phyloP scores from a whole-genome alignment of 2,329 filamentous ascomycete genomes.

The Rhinocladiella mackenziei region DNA sequence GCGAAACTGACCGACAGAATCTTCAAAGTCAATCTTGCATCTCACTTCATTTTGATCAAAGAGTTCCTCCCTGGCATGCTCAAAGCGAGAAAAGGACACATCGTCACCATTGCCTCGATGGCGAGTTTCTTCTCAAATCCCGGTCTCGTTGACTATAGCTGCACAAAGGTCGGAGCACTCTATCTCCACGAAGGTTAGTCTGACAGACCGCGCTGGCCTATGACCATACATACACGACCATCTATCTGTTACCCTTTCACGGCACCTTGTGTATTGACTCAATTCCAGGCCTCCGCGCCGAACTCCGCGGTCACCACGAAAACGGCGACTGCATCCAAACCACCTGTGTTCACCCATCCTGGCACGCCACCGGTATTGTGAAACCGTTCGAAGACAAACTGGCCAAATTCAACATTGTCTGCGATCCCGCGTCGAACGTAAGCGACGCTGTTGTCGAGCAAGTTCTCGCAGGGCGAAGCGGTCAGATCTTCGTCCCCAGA shows the following conservation, averaged over 20 bases:
- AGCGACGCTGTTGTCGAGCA: slow-evolving; percentile 55
- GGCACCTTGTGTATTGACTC: slow-evolving; percentile 1
- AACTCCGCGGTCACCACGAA: slow-evolving; percentile 54
- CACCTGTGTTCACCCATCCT: slow-evolving; percentile 27
- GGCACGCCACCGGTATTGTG: slow-evolving; percentile 26
- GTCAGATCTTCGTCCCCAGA: slow-evolving; percentile 27
- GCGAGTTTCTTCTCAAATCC: slow-evolving; percentile 60
- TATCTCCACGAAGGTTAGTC: slow-evolving; percentile 61
- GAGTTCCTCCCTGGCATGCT: slow-evolving; percentile 67
- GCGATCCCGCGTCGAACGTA: slow-evolving; percentile 36
- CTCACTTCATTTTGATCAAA: slow-evolving; percentile 63
- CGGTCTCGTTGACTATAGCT: slow-evolving; percentile 64
- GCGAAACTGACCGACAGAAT: slow-evolving; percentile 61
- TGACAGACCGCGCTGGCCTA: too few species aligned
- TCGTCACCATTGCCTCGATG: slow-evolving; percentile 65
- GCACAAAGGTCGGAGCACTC: slow-evolving; percentile 62
- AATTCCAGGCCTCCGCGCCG: slow-evolving; percentile 44
- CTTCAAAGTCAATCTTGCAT: slow-evolving; percentile 66
- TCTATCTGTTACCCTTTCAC: background rate
- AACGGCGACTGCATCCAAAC: slow-evolving; percentile 24
- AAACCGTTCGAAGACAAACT: slow-evolving; percentile 52
- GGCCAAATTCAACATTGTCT: slow-evolving; percentile 49
- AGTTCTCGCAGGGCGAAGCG: slow-evolving; percentile 24
- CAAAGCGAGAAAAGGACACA: slow-evolving; percentile 62
- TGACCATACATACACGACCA: background rate